Evolutionary conservation across 306 rosid genomes (phyloP).

Genomic region (barrel medic (Medicago truncatula)): MtrunA17r5.0-ANR NC_053046.1:39320501-39321000

Average conservation of each 20-base stretch:
- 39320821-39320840: not conserved
- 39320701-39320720: conserved; percentile 67
- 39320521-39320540: not conserved
- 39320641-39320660: conserved; percentile 38
- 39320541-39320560: not conserved
- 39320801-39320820: conserved; percentile 20
- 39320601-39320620: conserved; percentile 91
- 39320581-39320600: conserved; percentile 53
- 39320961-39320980: conserved; percentile 73
- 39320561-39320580: conserved; percentile 60
- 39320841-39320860: not conserved
- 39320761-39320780: conserved; percentile 63
- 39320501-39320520: not conserved
- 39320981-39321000: conserved; percentile 89
- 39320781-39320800: conserved; percentile 84
- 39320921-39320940: conserved; percentile 78
- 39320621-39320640: conserved; percentile 62
- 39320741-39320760: conserved; percentile 74
- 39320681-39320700: conserved; percentile 76
- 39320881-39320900: conserved; percentile 82
- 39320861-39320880: not conserved
- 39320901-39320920: conserved; percentile 94
- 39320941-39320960: conserved; percentile 76
- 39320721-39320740: conserved; percentile 67
- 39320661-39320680: conserved; percentile 60